phyloP scores from a whole-genome alignment of 2,329 filamentous ascomycete species.

The Niveomyces coronatus region DNA sequence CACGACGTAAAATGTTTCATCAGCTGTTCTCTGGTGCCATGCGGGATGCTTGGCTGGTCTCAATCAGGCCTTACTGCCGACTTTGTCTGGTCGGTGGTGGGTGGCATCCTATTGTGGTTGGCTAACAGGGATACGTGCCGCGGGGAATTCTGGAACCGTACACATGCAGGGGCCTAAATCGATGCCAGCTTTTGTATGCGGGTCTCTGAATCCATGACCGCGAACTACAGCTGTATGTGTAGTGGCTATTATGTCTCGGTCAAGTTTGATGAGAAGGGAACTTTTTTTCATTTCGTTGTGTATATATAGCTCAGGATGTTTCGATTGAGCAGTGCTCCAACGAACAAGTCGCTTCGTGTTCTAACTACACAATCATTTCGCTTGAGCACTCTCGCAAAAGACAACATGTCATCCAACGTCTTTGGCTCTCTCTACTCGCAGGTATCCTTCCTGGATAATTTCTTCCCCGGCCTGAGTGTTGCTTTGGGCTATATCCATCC shows the following conservation, averaged over 20 bases:
- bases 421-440: slow-evolving; percentile 1
- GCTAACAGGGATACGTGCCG: not conserved
- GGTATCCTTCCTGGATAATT: not conserved
- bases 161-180: not conserved
- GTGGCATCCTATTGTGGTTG: too few species aligned
- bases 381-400: not conserved
- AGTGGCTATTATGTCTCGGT: too few species aligned
- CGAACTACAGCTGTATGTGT: not conserved
- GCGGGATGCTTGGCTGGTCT: too few species aligned
- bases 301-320: not conserved
- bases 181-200: not conserved
- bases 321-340: not conserved
- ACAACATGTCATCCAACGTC: not conserved
- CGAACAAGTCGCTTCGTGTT: not conserved
- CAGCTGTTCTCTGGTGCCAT: too few species aligned
- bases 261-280: too few species aligned
- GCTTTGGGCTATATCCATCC: not conserved
- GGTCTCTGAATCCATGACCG: not conserved
- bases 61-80: too few species aligned
- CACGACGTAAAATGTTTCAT: too few species aligned
- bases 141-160: too few species aligned
- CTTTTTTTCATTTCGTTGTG: not conserved
- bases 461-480: slow-evolving; percentile 2
- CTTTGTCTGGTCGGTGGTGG: too few species aligned
- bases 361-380: not conserved